Evolutionary conservation across 2,329 filamentous ascomycete species (phyloP), one percentile per base, ranked within the genome.

Genomic region (Fusarium nodosum): DNA sequence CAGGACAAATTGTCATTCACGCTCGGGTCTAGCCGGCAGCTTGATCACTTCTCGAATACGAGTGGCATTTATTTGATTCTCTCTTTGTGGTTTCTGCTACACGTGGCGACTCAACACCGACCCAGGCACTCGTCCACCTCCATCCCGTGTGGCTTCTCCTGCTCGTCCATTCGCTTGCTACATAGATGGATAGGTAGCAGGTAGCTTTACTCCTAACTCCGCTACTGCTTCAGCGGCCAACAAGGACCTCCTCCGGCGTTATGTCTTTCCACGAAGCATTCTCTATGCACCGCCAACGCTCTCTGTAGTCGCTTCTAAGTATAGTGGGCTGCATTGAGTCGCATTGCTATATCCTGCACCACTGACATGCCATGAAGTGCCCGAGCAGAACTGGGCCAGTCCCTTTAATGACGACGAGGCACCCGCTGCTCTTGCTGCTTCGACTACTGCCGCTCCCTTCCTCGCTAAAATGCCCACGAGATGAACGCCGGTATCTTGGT

Each of bases 1-100:
- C 28, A 45, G 31, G 11, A 28, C 38, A 33, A 34, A 24, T 18
- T 36, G 12, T 28, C 22, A 28, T n/a, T 15, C 18, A 52, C 34
- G 11, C 24, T 52, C 15, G 9, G 12, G 31, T 51, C 22, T n/a
- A 28, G 22, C 38, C n/a, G 4, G 7, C 28, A 59, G 42, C 44
- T 52, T 55, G n/a, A 36, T 44, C 41, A 36, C 44, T 36, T 28
- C 38, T 45, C 58, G 34, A 22, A 47, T 36, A 55, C 64, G 68
- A 73, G 60, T 72, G 71, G 68, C 64, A 74, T 71, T 71, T 74
- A 45, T 68, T 74, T 74, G 46, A 73, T 74, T 74, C 71, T 74
- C 66, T 74, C 63, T 74, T 72, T 70, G 60, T 72, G 60, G 44
- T 75, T 72, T 73, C 73, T 72, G 64, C 72, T 75, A 72, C 73